Evolutionary conservation across 495 filamentous ascomycete genomes (phyloP), one percentile per base, ranked within the genome.

Genomic region (Aspergillus nanangensis): DNA sequence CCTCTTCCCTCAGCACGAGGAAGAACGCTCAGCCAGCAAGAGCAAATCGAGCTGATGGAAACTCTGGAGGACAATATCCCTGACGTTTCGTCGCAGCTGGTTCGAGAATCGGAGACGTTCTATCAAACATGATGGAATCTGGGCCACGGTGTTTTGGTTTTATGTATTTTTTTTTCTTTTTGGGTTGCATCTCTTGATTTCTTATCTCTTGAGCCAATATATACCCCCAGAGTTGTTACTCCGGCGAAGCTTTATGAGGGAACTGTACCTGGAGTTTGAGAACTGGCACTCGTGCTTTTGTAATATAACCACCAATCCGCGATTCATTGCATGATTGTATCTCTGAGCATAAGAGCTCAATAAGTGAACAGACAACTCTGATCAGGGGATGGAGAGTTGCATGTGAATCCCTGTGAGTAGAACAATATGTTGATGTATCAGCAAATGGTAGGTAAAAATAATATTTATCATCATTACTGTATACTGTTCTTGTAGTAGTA

Each of bases 21-120:
- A 33, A 78, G 81, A 34, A 86, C 82, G 32, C 65, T 89, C 41
- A 85, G 77, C 36, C 81, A 85, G 43, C 74, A 85, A 55, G 81
- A 87, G 59, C 85, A 88, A 61, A 62, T 81, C 33, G 81, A 88
- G 65, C 63, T 89, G 41, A 81, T 87, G 80, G 71, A 76, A 23
- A 75, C 78, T 29, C 61, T 87, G 19, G 82, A 84, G 51, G 73
- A 77, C 23, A 71, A 85, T 51, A 83, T 84, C 19, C 70, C 70
- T 2, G 70, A 74, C 48, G 70, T 74, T 3, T 72, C 70, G 15
- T 57, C 63, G 1, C 64, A 71, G 34, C 52, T 71, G 39, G 71
- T 82, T 58, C 74, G 63, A 20, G 80, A 83, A 45, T 82, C 83
- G 45, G 73, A 81, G 48, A 75, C 72, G 14, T 82, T 78, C 44